Evolutionary conservation across 345 rosid genomes (phyloP).

Genomic region (Turnera subulata): DNA sequence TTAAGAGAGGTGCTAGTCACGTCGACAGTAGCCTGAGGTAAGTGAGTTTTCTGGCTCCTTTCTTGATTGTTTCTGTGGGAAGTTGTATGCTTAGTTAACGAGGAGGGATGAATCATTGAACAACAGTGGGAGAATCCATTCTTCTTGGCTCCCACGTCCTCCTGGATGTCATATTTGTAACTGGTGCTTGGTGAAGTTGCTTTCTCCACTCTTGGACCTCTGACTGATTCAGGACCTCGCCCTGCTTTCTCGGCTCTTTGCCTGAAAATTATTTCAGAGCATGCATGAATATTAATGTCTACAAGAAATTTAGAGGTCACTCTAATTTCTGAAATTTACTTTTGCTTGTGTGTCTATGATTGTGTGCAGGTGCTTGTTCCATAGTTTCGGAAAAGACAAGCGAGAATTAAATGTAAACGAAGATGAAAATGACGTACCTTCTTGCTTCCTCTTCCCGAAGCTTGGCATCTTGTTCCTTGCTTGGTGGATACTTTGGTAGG

Average conservation of each 20-base stretch:
- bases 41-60: constrained; percentile 28
- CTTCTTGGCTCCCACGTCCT: constrained; percentile 25
- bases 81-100: constrained; percentile 23
- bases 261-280: constrained; percentile 37
- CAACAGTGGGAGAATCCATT: constrained; percentile 30
- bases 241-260: constrained; percentile 54
- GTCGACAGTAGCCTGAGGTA: constrained; percentile 29
- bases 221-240: constrained; percentile 61
- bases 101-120: constrained; percentile 52
- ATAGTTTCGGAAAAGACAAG: too few relatives aligned
- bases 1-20: constrained; percentile 28
- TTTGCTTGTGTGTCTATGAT: too few relatives aligned
- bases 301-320: neutral
- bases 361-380: too few relatives aligned
- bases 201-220: constrained; percentile 41
- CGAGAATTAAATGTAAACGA: too few relatives aligned
- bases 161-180: constrained; percentile 35
- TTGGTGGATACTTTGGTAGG: constrained; percentile 27
- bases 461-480: constrained; percentile 26
- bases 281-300: too few relatives aligned
- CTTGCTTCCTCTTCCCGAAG: constrained; percentile 22
- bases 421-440: too few relatives aligned
- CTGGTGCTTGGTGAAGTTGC: constrained; percentile 41
- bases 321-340: neutral
- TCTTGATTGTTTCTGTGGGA: constrained; percentile 32